Conservation (phyloP, 352 stramenopile species). For the Globisporangium splendens region DNA sequence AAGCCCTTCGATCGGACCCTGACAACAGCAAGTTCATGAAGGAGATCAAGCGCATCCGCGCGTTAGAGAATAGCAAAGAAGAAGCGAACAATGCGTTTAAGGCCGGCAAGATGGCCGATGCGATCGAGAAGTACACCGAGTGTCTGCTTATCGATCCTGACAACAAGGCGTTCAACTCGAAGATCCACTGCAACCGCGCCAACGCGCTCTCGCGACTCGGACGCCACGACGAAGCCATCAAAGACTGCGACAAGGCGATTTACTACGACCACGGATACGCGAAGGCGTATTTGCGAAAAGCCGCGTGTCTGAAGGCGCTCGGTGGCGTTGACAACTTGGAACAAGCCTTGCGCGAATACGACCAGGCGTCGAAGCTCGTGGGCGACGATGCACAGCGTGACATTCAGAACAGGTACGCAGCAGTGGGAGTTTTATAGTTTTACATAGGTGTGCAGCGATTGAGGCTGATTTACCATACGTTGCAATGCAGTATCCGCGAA, state of each 20-base stretch:
- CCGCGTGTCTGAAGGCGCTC: slow-evolving; percentile 68
- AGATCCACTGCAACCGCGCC: slow-evolving; percentile 92
- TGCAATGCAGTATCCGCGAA: slow-evolving; percentile 60
- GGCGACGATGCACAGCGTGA: slow-evolving; percentile 75
- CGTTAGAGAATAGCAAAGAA: slow-evolving; percentile 85
- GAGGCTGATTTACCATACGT: not conserved
- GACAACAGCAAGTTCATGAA: slow-evolving; percentile 88
- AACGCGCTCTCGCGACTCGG: slow-evolving; percentile 81
- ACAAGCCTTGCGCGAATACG: slow-evolving; percentile 87
- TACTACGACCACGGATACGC: slow-evolving; percentile 90
- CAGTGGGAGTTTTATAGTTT: not conserved
- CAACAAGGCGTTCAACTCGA: slow-evolving; percentile 92
- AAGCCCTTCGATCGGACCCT: slow-evolving; percentile 86
- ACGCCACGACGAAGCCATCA: slow-evolving; percentile 84
- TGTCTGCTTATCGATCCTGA: slow-evolving; percentile 84
- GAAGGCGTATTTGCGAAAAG: slow-evolving; percentile 87
- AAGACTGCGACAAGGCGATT: slow-evolving; percentile 88
- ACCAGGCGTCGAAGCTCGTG: slow-evolving; percentile 86
- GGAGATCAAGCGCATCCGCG: slow-evolving; percentile 86
- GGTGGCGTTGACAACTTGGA: slow-evolving; percentile 88
- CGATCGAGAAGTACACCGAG: slow-evolving; percentile 86
- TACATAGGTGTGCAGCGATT: too few relatives aligned
- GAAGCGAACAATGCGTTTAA: slow-evolving; percentile 90
- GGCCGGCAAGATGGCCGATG: slow-evolving; percentile 65
- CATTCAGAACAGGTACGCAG: slow-evolving; percentile 49